Evolutionary conservation across 768 basidiomycete genomes (phyloP).

Genomic region (Hydnomerulius pinastri): DNA sequence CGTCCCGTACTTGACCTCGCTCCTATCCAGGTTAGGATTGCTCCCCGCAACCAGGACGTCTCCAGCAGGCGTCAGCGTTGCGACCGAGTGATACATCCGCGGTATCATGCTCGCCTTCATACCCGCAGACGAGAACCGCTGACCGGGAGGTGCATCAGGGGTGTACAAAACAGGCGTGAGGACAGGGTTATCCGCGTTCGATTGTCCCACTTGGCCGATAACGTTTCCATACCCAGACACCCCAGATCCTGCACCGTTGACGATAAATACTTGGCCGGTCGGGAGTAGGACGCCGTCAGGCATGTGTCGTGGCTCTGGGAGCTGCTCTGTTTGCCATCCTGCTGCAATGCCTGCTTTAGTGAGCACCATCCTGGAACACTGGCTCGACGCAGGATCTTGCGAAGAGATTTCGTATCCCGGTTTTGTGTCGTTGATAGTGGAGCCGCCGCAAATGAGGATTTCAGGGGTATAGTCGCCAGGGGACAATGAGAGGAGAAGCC

Average conservation of each 20-base stretch:
- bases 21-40: conserved; percentile 82
- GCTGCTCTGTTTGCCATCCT: conserved; percentile 76
- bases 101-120: conserved; percentile 70
- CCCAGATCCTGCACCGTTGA: conserved; percentile 75
- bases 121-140: conserved; percentile 58
- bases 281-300: conserved; percentile 81
- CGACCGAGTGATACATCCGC: conserved; percentile 81
- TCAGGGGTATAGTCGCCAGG: conserved; percentile 68
- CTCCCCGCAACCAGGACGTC: conserved; percentile 80
- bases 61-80: conserved; percentile 72
- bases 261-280: conserved; percentile 69
- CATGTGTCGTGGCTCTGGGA: conserved; percentile 78
- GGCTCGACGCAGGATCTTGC: conserved; percentile 69
- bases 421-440: conserved; percentile 59
- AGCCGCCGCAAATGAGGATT: conserved; percentile 78
- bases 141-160: conserved; percentile 51
- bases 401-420: conserved; percentile 67
- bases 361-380: conserved; percentile 71
- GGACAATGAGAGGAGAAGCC: conserved; percentile 68
- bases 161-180: conserved; percentile 72
- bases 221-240: conserved; percentile 83
- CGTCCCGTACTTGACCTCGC: conserved; percentile 71
- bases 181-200: conserved; percentile 77
- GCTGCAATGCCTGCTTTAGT: conserved; percentile 60
- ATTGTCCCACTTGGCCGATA: conserved; percentile 62